Percentiles rank a stretch among this genome's conserved stretches.
Conservation (phyloP, 2,329 filamentous ascomycete genomes). For the Chrysoporthe cubensis region DNA sequence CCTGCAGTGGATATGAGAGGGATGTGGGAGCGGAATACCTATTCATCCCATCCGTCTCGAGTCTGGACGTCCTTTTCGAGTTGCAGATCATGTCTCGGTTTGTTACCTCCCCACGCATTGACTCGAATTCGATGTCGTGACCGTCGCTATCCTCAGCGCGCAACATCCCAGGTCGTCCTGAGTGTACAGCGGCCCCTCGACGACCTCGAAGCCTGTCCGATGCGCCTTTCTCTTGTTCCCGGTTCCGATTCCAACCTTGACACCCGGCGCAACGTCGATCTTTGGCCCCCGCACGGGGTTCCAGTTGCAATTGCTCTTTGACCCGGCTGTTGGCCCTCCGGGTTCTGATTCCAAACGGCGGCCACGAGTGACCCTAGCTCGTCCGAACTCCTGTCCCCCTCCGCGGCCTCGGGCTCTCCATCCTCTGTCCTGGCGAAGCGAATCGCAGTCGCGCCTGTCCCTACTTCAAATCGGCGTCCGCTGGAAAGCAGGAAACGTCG, state of each 20-base stretch:
- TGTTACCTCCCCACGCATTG: conserved; percentile 26
- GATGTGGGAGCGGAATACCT: background rate
- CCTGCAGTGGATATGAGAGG: conserved; percentile 11
- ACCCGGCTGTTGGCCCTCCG: conserved; percentile 3
- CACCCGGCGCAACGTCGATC: background rate
- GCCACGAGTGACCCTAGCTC: background rate
- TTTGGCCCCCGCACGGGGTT: background rate
- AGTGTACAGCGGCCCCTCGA: background rate
- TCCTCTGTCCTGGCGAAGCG: background rate
- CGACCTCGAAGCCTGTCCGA: background rate
- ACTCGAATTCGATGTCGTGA: conserved; percentile 12
- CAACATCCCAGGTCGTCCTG: background rate
- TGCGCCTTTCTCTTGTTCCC: background rate
- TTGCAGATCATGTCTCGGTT: conserved; percentile 47
- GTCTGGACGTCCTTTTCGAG: conserved; percentile 14
- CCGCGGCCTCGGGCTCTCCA: background rate
- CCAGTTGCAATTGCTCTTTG: background rate
- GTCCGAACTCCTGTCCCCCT: background rate
- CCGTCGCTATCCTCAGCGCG: background rate
- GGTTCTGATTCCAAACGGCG: background rate
- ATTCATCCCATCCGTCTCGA: background rate
- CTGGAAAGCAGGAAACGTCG: background rate
- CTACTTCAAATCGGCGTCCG: background rate
- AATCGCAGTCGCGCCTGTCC: background rate
- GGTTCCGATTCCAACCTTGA: conserved; percentile 4